Percentiles rank a stretch among this genome's conserved stretches.
Evolutionary conservation across 345 rosid species (phyloP).

Genomic region (Cardiospermum halicacabum): DNA sequence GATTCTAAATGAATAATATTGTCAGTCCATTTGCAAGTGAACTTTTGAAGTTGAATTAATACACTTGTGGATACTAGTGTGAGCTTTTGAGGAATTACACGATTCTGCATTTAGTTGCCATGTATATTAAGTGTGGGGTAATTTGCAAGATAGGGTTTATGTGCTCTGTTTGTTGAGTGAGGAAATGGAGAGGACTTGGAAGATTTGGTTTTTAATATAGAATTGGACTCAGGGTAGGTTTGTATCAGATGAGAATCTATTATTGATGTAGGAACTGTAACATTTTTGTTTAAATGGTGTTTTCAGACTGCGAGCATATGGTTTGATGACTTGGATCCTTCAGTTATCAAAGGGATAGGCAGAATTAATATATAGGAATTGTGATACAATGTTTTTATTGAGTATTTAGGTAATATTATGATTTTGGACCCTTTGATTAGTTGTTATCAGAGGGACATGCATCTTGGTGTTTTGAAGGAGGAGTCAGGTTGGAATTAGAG

Average conservation of each 20-base stretch:
- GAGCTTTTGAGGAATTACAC: not conserved
- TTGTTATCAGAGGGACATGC: not conserved
- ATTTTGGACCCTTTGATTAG: not conserved
- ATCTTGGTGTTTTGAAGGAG: not conserved
- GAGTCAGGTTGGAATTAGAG: not conserved
- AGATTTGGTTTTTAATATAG: not conserved
- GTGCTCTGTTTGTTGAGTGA: not conserved
- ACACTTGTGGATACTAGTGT: not conserved
- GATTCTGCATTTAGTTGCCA: not conserved
- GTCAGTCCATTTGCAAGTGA: not conserved
- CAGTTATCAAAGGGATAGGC: not conserved
- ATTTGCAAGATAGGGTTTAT: not conserved
- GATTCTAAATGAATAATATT: not conserved
- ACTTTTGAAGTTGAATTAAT: not conserved
- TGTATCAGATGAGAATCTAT: not conserved
- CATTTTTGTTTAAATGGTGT: not conserved
- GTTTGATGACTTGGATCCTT: not conserved
- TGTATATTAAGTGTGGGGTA: not conserved
- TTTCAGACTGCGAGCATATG: not conserved
- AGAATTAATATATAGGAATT: not conserved
- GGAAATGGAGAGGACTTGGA: not conserved
- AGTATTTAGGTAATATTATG: not conserved
- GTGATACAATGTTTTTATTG: not conserved
- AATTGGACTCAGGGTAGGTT: not conserved
- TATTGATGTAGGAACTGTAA: not conserved